A percentile compares a stretch with the other conserved stretches of the same genome.
Evolutionary conservation across 2,329 filamentous ascomycete genomes (phyloP).

Genomic region (Tricladium varicosporioides): DNA sequence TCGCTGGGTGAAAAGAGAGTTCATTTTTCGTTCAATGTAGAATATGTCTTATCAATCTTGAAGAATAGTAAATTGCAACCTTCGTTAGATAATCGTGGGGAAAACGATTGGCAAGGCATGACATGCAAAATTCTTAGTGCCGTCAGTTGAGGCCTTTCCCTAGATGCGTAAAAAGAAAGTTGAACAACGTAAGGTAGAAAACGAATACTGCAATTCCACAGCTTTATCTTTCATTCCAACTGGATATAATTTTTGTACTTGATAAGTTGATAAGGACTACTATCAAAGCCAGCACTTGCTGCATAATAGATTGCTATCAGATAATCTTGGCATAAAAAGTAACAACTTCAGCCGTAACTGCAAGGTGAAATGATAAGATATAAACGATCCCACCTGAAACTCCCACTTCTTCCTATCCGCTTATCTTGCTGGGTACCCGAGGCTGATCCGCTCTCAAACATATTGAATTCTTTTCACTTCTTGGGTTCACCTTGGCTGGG

Average conservation of each 20-base stretch:
- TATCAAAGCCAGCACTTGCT: not conserved
- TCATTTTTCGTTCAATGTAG: no score
- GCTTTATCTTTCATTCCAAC: no score
- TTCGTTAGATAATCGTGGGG: no score
- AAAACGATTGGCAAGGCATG: no score
- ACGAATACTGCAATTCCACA: no score
- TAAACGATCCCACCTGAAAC: not conserved
- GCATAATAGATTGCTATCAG: not conserved
- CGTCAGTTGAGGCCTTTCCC: no score
- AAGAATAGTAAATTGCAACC: no score
- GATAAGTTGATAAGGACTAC: not conserved
- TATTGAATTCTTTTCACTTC: not conserved
- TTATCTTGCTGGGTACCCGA: not conserved
- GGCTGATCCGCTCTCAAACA: not conserved
- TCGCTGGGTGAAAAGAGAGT: no score
- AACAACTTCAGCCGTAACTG: not conserved
- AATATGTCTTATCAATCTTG: no score
- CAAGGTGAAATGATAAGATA: not conserved
- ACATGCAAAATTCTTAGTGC: no score
- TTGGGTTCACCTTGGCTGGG: not conserved
- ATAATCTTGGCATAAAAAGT: not conserved
- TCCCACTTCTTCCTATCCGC: not conserved
- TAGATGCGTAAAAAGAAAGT: no score
- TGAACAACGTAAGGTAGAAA: no score
- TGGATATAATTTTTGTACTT: not conserved